Conservation (phyloP, 768 basidiomycete genomes). For the Coprinopsis cinerea region DNA sequence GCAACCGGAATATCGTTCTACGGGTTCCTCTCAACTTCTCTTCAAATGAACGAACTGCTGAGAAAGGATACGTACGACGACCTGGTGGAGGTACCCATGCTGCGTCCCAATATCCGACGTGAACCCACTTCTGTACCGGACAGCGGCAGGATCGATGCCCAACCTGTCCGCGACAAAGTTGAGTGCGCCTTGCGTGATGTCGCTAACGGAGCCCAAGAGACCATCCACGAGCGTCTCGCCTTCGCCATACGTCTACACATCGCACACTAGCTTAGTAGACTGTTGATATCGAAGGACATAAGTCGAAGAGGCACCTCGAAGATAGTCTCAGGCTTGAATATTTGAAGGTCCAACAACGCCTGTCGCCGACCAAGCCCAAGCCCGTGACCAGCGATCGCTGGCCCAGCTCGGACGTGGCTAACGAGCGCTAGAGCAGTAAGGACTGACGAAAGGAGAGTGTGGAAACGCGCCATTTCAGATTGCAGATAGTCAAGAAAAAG, state of each 20-base stretch:
- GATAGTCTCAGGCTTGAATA: neutral
- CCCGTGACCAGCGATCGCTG: too few species aligned
- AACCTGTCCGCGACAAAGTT: neutral
- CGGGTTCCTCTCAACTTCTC: neutral
- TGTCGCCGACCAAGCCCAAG: too few species aligned
- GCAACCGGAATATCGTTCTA: conserved; percentile 28
- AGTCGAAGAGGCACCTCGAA: neutral
- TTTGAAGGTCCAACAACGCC: neutral
- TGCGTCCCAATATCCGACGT: neutral
- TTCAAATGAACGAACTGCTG: neutral
- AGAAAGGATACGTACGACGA: neutral
- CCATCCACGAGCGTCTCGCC: neutral
- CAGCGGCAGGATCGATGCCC: neutral
- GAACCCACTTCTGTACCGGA: conserved; percentile 3
- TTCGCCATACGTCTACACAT: neutral
- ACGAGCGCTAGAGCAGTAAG: neutral
- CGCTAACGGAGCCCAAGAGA: neutral
- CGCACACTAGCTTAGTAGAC: neutral
- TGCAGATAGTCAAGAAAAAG: neutral
- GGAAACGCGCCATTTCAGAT: neutral
- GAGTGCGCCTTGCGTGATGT: neutral
- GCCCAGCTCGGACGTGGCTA: too few species aligned
- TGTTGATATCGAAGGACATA: neutral
- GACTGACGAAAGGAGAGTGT: neutral
- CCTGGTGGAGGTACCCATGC: conserved; percentile 8